Conservation (phyloP, 768 basidiomycete genomes). For the Suillus decipiens region DNA sequence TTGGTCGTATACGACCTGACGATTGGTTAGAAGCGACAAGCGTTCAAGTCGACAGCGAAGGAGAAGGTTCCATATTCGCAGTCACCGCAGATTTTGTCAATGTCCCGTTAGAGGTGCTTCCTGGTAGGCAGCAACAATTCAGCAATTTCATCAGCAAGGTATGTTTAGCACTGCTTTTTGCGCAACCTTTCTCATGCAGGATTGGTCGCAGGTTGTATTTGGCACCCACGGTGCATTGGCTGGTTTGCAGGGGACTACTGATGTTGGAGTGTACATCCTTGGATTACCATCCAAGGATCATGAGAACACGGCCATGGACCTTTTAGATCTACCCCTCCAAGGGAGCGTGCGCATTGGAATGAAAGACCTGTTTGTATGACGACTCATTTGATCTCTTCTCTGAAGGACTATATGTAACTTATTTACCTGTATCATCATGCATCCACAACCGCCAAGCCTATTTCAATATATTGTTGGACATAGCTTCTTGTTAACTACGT, state of each 20-base stretch:
- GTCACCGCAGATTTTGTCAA: constrained; percentile 70
- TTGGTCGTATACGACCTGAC: constrained; percentile 71
- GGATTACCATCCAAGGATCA: constrained; percentile 56
- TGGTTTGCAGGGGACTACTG: constrained; percentile 64
- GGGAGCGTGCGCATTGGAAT: constrained; percentile 69
- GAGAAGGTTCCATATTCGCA: constrained; percentile 54
- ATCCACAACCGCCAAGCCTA: background rate
- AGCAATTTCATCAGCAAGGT: constrained; percentile 80
- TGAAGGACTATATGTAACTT: background rate
- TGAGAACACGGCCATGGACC: constrained; percentile 37
- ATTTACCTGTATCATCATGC: background rate
- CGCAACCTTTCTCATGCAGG: constrained; percentile 12
- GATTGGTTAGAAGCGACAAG: constrained; percentile 61
- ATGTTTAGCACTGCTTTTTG: constrained; percentile 3
- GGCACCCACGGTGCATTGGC: constrained; percentile 64
- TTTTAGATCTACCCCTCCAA: constrained; percentile 64
- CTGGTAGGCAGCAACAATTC: constrained; percentile 76
- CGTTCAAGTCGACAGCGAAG: constrained; percentile 42
- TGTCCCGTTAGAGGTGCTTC: constrained; percentile 75
- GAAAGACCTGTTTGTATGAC: constrained; percentile 30
- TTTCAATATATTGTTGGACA: background rate
- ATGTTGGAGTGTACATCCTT: constrained; percentile 57
- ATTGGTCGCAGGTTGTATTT: constrained; percentile 60
- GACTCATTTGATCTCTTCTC: background rate
- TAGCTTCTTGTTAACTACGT: background rate